phyloP scores from a whole-genome alignment of 805 yeast genomes.

The Wickerhamiella kurtzmanii region DNA sequence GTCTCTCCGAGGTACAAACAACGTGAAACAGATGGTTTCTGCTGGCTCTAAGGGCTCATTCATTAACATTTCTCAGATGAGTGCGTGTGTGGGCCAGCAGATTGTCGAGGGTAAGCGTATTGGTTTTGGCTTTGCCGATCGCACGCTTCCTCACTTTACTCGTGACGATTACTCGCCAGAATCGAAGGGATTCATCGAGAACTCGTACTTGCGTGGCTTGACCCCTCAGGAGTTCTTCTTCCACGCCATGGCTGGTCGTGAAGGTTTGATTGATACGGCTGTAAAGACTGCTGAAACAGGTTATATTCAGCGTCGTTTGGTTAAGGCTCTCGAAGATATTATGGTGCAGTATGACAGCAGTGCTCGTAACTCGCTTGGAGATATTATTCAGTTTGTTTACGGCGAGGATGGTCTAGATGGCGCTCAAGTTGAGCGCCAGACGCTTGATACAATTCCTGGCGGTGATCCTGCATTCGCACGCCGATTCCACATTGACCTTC shows the following conservation, averaged over 20 bases:
- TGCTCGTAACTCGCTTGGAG: slow-evolving; percentile 94
- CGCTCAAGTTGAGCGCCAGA: slow-evolving; percentile 92
- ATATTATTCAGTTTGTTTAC: slow-evolving; percentile 85
- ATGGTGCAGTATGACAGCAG: slow-evolving; percentile 98
- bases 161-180: slow-evolving; percentile 98
- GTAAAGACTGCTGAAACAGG: slow-evolving; percentile 99
- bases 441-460: slow-evolving; percentile 91
- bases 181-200: slow-evolving; percentile 95
- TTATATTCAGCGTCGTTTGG: slow-evolving; percentile 94
- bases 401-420: slow-evolving; percentile 99
- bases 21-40: slow-evolving; percentile 97
- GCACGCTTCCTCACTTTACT: slow-evolving; percentile 94
- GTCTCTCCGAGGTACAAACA: slow-evolving; percentile 83
- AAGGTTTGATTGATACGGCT: slow-evolving; percentile 98
- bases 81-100: slow-evolving; percentile 99
- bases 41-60: slow-evolving; percentile 99
- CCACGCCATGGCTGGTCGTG: slow-evolving; percentile 99
- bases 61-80: slow-evolving; percentile 97
- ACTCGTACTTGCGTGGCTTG: slow-evolving; percentile 90
- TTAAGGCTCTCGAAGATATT: slow-evolving; percentile 90
- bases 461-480: slow-evolving; percentile 70
- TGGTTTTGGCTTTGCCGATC: slow-evolving; percentile 91
- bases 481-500: slow-evolving; percentile 74
- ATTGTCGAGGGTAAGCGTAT: slow-evolving; percentile 99
- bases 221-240: slow-evolving; percentile 98